Evolutionary conservation across 148 eudicot species (phyloP).

Genomic region (Rhododendron mucronatum): DNA sequence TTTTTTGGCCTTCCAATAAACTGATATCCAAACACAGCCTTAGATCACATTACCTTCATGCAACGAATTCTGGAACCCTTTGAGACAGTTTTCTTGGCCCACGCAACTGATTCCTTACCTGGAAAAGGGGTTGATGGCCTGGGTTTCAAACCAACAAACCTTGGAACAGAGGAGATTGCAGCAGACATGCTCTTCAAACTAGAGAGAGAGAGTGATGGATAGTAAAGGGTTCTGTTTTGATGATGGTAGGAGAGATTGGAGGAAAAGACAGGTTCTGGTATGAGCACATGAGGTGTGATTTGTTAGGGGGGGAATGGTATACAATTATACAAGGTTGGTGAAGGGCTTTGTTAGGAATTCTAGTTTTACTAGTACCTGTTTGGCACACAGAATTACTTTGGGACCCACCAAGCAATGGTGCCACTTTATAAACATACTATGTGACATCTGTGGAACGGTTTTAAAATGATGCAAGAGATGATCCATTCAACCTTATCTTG

Average conservation of each 20-base stretch:
- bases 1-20: background rate
- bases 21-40: background rate
- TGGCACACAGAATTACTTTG: background rate
- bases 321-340: background rate
- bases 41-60: constrained; percentile 34
- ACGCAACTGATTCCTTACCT: constrained; percentile 21
- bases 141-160: constrained; percentile 16
- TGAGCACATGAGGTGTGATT: background rate
- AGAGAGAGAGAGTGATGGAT: background rate
- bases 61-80: constrained; percentile 31
- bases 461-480: background rate
- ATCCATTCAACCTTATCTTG: background rate
- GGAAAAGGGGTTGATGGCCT: constrained; percentile 19
- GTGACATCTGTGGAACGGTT: background rate
- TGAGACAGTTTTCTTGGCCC: constrained; percentile 36
- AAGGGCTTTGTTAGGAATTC: background rate
- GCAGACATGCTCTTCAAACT: constrained; percentile 21
- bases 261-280: background rate
- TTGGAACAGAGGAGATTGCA: constrained; percentile 15
- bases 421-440: background rate
- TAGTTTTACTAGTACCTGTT: background rate
- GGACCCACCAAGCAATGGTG: background rate
- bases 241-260: background rate
- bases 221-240: background rate
- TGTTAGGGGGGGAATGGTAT: background rate